Conservation (phyloP, 768 basidiomycete genomes). For the Royoungia palumana region DNA sequence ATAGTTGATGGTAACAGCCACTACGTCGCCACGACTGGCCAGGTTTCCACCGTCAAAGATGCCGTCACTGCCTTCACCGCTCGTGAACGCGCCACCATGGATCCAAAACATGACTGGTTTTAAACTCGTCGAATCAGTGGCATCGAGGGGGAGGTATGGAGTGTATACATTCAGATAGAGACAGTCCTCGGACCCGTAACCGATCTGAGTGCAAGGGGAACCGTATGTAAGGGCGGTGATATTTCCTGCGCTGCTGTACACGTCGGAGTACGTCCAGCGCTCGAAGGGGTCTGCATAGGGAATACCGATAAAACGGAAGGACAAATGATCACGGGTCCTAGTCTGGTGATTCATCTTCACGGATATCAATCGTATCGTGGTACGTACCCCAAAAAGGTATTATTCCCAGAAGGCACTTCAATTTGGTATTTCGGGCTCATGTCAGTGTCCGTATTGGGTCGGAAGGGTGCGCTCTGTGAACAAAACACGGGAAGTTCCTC, state of each 20-base stretch:
- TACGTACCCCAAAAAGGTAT: conserved; percentile 4
- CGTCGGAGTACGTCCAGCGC: conserved; percentile 43
- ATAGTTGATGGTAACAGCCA: conserved; percentile 39
- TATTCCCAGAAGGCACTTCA: conserved; percentile 6
- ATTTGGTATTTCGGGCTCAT: conserved; percentile 6
- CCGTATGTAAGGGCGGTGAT: conserved; percentile 34
- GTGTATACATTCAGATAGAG: conserved; percentile 49
- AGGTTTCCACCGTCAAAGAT: conserved; percentile 44
- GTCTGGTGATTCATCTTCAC: too few relatives aligned
- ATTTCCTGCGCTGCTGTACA: conserved; percentile 28
- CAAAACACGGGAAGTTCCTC: conserved; percentile 7
- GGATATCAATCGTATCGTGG: too few relatives aligned
- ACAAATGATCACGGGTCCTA: conserved; percentile 45
- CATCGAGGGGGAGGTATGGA: conserved; percentile 31
- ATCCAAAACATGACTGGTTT: conserved; percentile 52
- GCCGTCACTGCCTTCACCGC: conserved; percentile 37
- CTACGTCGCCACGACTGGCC: conserved; percentile 42
- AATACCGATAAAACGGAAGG: conserved; percentile 52
- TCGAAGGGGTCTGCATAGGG: conserved; percentile 42
- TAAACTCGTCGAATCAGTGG: conserved; percentile 14
- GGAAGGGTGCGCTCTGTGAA: conserved; percentile 10
- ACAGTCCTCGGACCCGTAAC: conserved; percentile 39
- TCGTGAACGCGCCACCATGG: conserved; percentile 46
- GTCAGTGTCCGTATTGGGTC: conserved; percentile 4
- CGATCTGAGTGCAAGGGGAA: conserved; percentile 32